A percentile compares a stretch with the other conserved stretches of the same genome.
phyloP scores from a whole-genome alignment of 257 asterid species.

The Plectranthus barbatus region DNA sequence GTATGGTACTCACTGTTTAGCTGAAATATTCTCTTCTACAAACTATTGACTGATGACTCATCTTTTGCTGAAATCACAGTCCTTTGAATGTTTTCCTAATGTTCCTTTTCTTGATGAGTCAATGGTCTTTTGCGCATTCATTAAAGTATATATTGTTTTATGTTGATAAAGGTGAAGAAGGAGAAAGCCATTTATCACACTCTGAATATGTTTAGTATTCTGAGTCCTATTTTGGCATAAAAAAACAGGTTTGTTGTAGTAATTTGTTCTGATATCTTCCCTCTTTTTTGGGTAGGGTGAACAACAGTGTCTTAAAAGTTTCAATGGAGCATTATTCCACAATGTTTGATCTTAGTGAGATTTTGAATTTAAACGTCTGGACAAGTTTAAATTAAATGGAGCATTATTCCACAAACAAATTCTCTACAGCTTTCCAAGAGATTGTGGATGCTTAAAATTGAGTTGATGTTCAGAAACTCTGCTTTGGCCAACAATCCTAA shows the following conservation, averaged over 20 bases:
- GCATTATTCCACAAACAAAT: conserved; percentile 84
- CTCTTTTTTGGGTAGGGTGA: too few relatives aligned
- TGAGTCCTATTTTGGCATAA: conserved; percentile 96
- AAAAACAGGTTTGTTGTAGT: conserved; percentile 57
- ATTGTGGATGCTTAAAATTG: conserved; percentile 98
- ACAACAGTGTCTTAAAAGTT: not conserved
- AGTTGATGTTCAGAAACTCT: conserved; percentile 23
- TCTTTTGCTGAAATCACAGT: not conserved
- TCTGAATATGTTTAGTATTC: conserved; percentile 98
- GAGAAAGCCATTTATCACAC: too few relatives aligned
- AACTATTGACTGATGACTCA: not conserved
- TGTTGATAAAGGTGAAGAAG: too few relatives aligned
- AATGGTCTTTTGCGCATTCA: conserved; percentile 1
- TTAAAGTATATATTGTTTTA: conserved; percentile 19
- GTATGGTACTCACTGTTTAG: conserved; percentile 30
- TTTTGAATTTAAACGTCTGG: not conserved
- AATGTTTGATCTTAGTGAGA: conserved; percentile 1
- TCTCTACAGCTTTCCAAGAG: conserved; percentile 83
- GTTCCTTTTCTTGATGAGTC: not conserved
- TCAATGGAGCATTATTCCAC: not conserved
- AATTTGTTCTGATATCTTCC: too few relatives aligned
- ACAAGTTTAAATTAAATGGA: not conserved
- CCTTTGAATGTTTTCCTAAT: conserved; percentile 1
- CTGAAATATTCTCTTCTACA: not conserved
- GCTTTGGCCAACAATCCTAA: not conserved